Evolutionary conservation across 257 asterid species (phyloP), one percentile per base, ranked within the genome.

Genomic region (Ophiorrhiza pumila): DNA sequence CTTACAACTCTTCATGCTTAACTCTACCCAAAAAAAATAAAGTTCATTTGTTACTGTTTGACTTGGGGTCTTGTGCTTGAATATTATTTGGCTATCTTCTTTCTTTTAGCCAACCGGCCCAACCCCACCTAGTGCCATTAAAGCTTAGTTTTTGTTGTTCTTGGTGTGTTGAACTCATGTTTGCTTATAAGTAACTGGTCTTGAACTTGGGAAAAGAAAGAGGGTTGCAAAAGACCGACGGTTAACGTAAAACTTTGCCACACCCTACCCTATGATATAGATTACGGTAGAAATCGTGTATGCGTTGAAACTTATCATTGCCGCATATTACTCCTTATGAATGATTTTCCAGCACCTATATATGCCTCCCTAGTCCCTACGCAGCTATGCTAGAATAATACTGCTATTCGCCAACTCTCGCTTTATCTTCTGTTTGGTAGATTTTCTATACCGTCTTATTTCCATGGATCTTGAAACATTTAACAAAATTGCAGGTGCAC

Each of bases 401-500:
- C n/a, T n/a, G n/a, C n/a, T n/a, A n/a, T n/a, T n/a, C n/a, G n/a
- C n/a, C n/a, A n/a, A n/a, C n/a, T n/a, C n/a, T n/a, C 53, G 17
- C 14, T 47, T 17, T 2, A 2, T 12, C 29, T 55, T 22, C 4
- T 4, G 0, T 1, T 57, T 20, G 27, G 12, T 25, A 25, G 37
- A n/a, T 57, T 4, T 25, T 5, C 7, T 56, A 56, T 5, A 56
- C 25, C 11, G 2, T 23, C 1, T 17, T 47, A 17, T 13, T 47
- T 47, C 31, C 60, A 23, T 55, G 4, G 4, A n/a, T 57, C 17
- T 25, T 27, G 63, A 23, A 25, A 52, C 12, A 18, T 29, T 63
- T 7, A 78, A 71, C 49, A 53, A 62, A 50, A 52, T 79, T 66
- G 73, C 96, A 89, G 96, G 74, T 89, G 91, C 82, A 84, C 86